phyloP scores from a whole-genome alignment of 371 early-diverging fungal species.

The Chytridium lagenaria region DNA sequence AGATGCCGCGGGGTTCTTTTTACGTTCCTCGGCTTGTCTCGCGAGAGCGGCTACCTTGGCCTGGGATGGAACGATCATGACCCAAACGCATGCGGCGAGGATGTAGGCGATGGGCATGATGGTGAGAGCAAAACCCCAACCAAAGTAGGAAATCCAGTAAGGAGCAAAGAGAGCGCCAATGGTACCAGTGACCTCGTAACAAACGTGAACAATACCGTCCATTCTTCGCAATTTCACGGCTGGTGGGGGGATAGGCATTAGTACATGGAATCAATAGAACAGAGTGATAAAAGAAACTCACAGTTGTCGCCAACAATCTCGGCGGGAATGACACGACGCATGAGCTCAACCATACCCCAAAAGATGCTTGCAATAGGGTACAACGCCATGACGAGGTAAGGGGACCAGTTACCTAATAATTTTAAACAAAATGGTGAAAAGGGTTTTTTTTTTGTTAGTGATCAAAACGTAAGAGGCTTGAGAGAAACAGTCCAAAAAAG shows the following conservation, averaged over 20 bases:
- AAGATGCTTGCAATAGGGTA: conserved; percentile 53
- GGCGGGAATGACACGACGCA: conserved; percentile 62
- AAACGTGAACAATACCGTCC: conserved; percentile 61
- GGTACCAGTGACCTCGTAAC: conserved; percentile 62
- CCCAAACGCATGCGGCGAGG: conserved; percentile 45
- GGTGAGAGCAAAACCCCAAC: conserved; percentile 48
- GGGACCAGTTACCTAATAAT: conserved; percentile 41
- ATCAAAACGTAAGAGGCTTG: too few relatives aligned
- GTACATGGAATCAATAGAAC: too few relatives aligned
- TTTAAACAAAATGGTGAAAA: too few relatives aligned
- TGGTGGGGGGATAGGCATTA: too few relatives aligned
- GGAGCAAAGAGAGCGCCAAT: conserved; percentile 57
- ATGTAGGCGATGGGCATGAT: conserved; percentile 56
- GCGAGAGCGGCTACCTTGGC: not conserved
- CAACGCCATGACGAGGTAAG: conserved; percentile 45
- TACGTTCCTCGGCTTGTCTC: not conserved
- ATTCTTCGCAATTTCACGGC: conserved; percentile 59
- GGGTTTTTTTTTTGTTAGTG: too few relatives aligned
- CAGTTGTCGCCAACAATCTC: conserved; percentile 64
- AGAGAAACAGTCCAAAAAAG: too few relatives aligned
- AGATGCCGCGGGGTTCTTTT: not conserved
- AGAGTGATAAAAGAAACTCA: too few relatives aligned
- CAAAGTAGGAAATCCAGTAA: conserved; percentile 50
- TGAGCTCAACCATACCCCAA: conserved; percentile 60
- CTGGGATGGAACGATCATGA: conserved; percentile 49